Evolutionary conservation across 2,329 filamentous ascomycete genomes (phyloP), one percentile per base, ranked within the genome.

Genomic region (Xylariaceae sp.): DNA sequence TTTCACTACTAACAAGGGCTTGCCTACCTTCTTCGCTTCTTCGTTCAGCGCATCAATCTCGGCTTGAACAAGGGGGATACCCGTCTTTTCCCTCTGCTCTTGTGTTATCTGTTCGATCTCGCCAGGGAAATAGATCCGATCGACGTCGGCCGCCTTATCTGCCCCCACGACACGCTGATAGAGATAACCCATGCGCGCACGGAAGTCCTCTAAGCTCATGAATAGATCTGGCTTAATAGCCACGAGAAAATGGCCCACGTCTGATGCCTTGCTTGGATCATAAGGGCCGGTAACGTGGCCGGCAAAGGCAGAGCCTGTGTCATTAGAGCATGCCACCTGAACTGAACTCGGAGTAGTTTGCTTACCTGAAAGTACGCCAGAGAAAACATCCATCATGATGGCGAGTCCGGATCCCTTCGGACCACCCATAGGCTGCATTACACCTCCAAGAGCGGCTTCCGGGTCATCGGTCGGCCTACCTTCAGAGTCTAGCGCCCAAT

Each of bases 371-470:
- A 94, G 68, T 0, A 89, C 87, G 0, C 89, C 90, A 0, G 88
- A 92, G 70, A 94, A 93, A 1, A 95, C 88, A 69, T 94, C 89
- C 90, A 94, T 94, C 88, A 92, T 93, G 57, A 94, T 83, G 0
- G 88, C 78, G 47, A 94, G 72, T 0, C 82, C 90, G 1, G 87
- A 89, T 0, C 90, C 90, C 72, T 94, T 94, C 0, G 90, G 89
- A 0, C 90, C 90, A 2, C 89, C 89, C 88, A 94, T 92, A 0
- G 90, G 89, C 17, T 93, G 75, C 90, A 94, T 93, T 2, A 92
- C 88, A 1, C 89, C 89, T 39, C 84, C 82, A 8, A 94, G 75
- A 0, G 90, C 90, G 17, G 79, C 80, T 1, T 79, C 82, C 0
- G 90, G 89, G 66, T 94, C 88, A 58, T 88, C 83, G 0, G 89